Conservation (phyloP, 2,329 filamentous ascomycete species). For the Davidsoniella australis region DNA sequence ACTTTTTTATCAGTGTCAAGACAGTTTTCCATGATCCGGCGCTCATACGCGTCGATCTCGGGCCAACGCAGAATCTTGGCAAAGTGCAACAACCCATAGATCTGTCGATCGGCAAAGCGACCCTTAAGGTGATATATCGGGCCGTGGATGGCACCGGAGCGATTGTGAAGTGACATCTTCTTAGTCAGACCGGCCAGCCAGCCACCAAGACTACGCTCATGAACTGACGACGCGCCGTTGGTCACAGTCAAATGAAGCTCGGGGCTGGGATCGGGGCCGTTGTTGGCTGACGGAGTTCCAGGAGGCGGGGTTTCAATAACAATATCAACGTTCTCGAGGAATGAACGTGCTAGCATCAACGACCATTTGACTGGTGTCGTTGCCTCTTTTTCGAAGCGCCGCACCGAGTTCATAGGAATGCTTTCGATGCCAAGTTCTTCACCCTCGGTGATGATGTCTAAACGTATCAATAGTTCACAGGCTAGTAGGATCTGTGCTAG, state of each 20-base stretch:
- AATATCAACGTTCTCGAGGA: slow-evolving; percentile 51
- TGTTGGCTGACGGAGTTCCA: neutral
- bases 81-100: slow-evolving; percentile 45
- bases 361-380: slow-evolving; percentile 50
- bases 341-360: slow-evolving; percentile 43
- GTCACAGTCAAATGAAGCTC: slow-evolving; percentile 13
- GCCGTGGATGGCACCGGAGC: slow-evolving; percentile 16
- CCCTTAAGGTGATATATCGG: slow-evolving; percentile 35
- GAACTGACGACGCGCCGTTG: slow-evolving; percentile 15
- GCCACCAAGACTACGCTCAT: slow-evolving; percentile 16
- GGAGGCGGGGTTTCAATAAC: slow-evolving; percentile 24
- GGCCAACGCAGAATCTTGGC: slow-evolving; percentile 47
- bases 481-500: slow-evolving; percentile 47
- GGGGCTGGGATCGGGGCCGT: slow-evolving; percentile 10
- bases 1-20: slow-evolving; percentile 9
- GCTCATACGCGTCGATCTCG: slow-evolving; percentile 34
- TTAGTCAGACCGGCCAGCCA: slow-evolving; percentile 44
- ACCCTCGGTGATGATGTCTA: slow-evolving; percentile 45
- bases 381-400: slow-evolving; percentile 44
- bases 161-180: slow-evolving; percentile 26
- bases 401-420: slow-evolving; percentile 38
- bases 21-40: slow-evolving; percentile 31
- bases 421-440: slow-evolving; percentile 36
- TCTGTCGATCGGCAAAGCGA: slow-evolving; percentile 39
- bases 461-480: slow-evolving; percentile 46